Evolutionary conservation across 257 asterid species (phyloP), one percentile per base, ranked within the genome.

Genomic region (Scutellaria galericulata): DNA sequence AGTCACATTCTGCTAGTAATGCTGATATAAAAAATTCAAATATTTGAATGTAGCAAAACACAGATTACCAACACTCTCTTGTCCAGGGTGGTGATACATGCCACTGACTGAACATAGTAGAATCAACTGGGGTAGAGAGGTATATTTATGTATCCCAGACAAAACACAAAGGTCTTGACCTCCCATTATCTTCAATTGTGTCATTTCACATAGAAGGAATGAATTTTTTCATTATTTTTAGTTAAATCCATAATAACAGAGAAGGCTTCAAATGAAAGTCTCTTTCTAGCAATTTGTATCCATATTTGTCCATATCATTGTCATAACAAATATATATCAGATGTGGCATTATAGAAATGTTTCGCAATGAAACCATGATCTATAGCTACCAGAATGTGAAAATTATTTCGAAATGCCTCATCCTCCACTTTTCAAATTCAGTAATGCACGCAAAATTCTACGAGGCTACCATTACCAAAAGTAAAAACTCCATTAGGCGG

Each of bases 241-340:
- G 47, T 48, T 37, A 31, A 31, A 65, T 50, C 51, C 50, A 31
- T 3, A 47, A 24, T 51, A 9, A 50, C 14, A 66, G 15, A 7
- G 18, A 68, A 59, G 35, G 37, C 22, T 1, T 37, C 24, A 11
- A 12, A 59, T n/a, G 27, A 37, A 57, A 6, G 65, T 59, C 65
- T 59, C 20, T 15, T 37, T 59, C 65, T 24, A 1, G 27, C 27
- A 4, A 2, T 2, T 31, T 13, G n/a, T 5, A 66, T 48, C 44
- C 59, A 66, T 31, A 24, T 31, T 66, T 65, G 14, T 65, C 70
- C 45, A 65, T 46, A 65, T 10, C 57, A 46, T 20, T 46, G 31
- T 20, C 37, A 4, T 31, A 31, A 45, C 20, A n/a, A 46, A 64
- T 6, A 46, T 47, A 64, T 31, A 31, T 31, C 5, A 31, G 37